phyloP scores from a whole-genome alignment of 1,284 basidiomycete genomes.

The Pterulicium gracile region DNA sequence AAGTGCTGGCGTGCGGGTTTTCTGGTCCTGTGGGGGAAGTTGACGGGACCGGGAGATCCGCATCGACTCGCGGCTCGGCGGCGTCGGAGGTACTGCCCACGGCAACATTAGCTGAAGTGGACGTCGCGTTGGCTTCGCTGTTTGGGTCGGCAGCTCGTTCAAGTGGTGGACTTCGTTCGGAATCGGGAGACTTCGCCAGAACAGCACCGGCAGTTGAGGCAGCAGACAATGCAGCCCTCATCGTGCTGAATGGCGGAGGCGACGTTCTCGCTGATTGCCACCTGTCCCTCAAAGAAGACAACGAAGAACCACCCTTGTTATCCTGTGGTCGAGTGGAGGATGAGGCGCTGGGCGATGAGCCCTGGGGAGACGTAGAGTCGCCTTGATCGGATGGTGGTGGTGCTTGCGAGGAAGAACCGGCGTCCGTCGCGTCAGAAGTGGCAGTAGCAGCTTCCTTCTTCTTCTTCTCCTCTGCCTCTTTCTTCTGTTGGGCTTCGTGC shows the following conservation, averaged over 20 bases:
- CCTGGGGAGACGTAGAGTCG: not conserved
- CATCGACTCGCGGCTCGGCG: not conserved
- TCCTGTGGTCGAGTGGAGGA: conserved; percentile 10
- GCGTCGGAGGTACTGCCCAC: not conserved
- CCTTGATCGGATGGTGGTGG: conserved; percentile 9
- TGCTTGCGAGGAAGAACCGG: conserved; percentile 10
- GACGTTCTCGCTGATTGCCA: conserved; percentile 13
- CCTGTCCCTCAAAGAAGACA: no score
- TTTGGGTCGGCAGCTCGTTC: not conserved
- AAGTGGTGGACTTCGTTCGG: conserved; percentile 2
- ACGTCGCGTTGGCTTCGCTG: not conserved
- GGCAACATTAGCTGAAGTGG: not conserved
- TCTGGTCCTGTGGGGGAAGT: not conserved
- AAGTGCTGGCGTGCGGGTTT: not conserved
- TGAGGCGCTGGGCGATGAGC: not conserved
- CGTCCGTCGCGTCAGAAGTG: conserved; percentile 12
- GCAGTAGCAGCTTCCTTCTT: conserved; percentile 29
- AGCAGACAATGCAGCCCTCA: conserved; percentile 31
- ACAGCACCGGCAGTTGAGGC: conserved; percentile 33
- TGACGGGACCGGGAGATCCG: not conserved
- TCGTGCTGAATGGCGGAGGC: conserved; percentile 31
- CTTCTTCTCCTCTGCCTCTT: conserved; percentile 49
- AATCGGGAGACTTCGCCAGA: conserved; percentile 13
- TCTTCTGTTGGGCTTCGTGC: conserved; percentile 73
- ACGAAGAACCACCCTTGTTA: conserved; percentile 17